Evolutionary conservation across 2,329 filamentous ascomycete genomes (phyloP).

Genomic region (Fusarium siculi): DNA sequence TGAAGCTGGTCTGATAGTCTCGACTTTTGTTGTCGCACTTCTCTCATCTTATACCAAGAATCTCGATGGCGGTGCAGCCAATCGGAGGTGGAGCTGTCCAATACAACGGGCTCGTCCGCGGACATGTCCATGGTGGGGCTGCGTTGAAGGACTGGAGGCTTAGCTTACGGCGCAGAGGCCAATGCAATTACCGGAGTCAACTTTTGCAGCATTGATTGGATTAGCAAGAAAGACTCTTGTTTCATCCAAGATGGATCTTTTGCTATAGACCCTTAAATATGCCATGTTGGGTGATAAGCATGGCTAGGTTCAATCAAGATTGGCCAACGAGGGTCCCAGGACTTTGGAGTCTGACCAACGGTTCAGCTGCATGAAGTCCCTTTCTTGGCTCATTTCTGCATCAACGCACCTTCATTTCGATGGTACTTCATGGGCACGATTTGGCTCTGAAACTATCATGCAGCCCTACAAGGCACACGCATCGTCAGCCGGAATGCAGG

Average conservation of each 20-base stretch:
- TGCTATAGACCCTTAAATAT: too few relatives aligned
- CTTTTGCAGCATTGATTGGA: neutral
- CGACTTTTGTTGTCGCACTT: neutral
- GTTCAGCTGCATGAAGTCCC: neutral
- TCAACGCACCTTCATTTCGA: too few relatives aligned
- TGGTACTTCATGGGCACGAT: too few relatives aligned
- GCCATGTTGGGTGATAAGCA: neutral
- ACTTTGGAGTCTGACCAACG: neutral
- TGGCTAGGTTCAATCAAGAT: neutral
- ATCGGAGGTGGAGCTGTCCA: neutral
- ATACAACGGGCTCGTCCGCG: conserved; percentile 21
- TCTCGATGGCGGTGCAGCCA: neutral
- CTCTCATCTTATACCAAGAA: conserved; percentile 12
- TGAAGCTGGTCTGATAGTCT: neutral
- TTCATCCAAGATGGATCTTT: neutral
- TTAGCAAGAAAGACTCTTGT: neutral
- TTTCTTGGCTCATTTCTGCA: neutral
- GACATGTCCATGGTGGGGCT: conserved; percentile 32
- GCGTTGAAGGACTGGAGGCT: neutral
- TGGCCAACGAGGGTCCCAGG: neutral
- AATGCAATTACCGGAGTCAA: neutral
- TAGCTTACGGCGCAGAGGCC: neutral
- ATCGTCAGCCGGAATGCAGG: too few relatives aligned
- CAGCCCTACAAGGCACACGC: neutral
- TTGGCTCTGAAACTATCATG: too few relatives aligned